Evolutionary conservation across 805 yeast species (phyloP).

Genomic region (Zygoascus bituminiphila): DNA sequence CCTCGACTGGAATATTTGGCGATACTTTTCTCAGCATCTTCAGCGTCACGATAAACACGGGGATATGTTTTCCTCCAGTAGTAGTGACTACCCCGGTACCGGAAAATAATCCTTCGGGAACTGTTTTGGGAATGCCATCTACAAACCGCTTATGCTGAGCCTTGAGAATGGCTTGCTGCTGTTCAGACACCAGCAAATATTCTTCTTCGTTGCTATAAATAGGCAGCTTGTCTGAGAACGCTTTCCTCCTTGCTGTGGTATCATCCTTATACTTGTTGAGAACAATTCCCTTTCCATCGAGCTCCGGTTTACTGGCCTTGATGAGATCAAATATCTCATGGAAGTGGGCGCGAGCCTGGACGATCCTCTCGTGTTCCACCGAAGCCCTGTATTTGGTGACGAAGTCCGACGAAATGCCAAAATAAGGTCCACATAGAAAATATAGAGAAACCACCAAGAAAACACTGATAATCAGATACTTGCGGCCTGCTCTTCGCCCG

Average conservation of each 20-base stretch:
- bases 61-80: slow-evolving; percentile 74
- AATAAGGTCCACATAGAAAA: not conserved
- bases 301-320: not conserved
- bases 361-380: not conserved
- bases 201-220: slow-evolving; percentile 46
- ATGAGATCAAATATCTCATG: not conserved
- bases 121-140: slow-evolving; percentile 34
- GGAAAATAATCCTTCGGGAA: slow-evolving; percentile 17
- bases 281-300: not conserved
- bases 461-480: not conserved
- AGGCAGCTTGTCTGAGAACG: slow-evolving; percentile 22
- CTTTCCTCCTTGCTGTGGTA: slow-evolving; percentile 30
- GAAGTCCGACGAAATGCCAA: not conserved
- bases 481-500: not conserved
- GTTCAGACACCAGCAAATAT: slow-evolving; percentile 39
- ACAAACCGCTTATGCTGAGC: slow-evolving; percentile 42
- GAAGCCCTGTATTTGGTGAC: not conserved
- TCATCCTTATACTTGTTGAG: slow-evolving; percentile 39
- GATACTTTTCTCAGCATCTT: slow-evolving; percentile 59
- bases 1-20: slow-evolving; percentile 69
- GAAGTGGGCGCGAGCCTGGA: not conserved
- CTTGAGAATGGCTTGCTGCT: slow-evolving; percentile 39
- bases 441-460: not conserved
- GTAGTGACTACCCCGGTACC: slow-evolving; percentile 57
- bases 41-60: slow-evolving; percentile 60